Evolutionary conservation across 495 filamentous ascomycete genomes (phyloP).

Genomic region (Lichina pygmaea): DNA sequence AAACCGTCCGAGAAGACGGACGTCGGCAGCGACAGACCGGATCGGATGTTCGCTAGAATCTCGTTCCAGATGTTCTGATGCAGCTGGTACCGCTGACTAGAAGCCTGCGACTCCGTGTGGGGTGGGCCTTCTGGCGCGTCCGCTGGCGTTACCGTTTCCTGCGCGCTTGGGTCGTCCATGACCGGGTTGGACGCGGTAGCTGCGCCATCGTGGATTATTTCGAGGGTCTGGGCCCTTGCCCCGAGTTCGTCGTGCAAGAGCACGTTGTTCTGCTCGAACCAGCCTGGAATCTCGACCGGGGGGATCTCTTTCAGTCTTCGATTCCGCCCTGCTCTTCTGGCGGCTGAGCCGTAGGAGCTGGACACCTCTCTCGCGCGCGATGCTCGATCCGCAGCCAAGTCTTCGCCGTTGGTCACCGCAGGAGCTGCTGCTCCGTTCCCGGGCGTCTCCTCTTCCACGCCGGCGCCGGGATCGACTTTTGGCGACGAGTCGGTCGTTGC

Average conservation of each 20-base stretch:
- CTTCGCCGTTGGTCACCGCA: background rate
- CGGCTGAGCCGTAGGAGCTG: conserved; percentile 11
- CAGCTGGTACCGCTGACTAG: conserved; percentile 5
- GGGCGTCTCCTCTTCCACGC: background rate
- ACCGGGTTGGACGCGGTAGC: background rate
- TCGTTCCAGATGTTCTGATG: conserved; percentile 11
- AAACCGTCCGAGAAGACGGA: conserved; percentile 16
- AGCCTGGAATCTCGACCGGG: conserved; percentile 15
- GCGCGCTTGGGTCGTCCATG: no score
- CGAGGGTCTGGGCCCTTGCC: background rate
- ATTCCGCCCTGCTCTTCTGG: conserved; percentile 13
- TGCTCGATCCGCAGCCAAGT: background rate
- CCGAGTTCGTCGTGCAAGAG: background rate
- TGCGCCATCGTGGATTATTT: background rate
- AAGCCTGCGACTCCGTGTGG: background rate
- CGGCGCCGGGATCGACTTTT: background rate
- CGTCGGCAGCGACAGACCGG: conserved; percentile 11
- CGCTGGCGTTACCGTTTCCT: no score
- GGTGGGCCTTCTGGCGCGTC: no score
- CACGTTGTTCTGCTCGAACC: conserved; percentile 16
- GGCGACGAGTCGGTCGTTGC: background rate
- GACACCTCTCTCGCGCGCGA: conserved; percentile 4
- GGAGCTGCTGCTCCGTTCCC: background rate
- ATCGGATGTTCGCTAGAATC: conserved; percentile 8
- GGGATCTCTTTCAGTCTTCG: conserved; percentile 17